phyloP scores from a whole-genome alignment of 1,284 basidiomycete species.

The Tilletia horrida region DNA sequence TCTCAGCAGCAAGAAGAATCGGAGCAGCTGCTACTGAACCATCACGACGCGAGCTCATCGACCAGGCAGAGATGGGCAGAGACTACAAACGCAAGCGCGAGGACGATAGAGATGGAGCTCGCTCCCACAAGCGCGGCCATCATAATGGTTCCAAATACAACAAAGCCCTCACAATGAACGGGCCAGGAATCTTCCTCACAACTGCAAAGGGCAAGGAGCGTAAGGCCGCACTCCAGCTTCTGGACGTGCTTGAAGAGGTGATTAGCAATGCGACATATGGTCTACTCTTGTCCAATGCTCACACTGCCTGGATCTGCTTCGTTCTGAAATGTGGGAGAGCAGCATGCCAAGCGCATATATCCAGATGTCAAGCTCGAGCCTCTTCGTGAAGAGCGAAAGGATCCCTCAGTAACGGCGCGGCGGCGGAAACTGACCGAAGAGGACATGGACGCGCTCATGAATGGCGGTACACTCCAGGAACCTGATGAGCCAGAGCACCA shows the following conservation, averaged over 20 bases:
- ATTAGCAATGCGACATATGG: neutral
- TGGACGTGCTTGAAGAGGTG: slow-evolving; percentile 44
- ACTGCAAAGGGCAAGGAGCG: slow-evolving; percentile 43
- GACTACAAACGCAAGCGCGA: slow-evolving; percentile 8
- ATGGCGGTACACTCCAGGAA: neutral
- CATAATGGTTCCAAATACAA: slow-evolving; percentile 31
- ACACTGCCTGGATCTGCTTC: neutral
- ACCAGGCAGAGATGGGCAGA: neutral
- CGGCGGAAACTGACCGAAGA: neutral
- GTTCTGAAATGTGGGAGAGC: neutral
- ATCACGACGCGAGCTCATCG: neutral
- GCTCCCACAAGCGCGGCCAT: slow-evolving; percentile 1
- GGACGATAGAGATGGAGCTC: neutral
- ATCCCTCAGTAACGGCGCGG: too few species aligned
- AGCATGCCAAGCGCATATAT: slow-evolving; percentile 32
- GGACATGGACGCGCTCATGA: slow-evolving; percentile 12
- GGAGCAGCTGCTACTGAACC: too few species aligned
- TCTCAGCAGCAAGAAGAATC: too few species aligned
- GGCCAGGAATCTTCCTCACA: slow-evolving; percentile 45
- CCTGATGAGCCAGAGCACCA: neutral
- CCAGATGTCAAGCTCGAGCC: slow-evolving; percentile 30
- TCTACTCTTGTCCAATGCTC: too few species aligned
- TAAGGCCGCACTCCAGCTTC: slow-evolving; percentile 46
- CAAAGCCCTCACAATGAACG: slow-evolving; percentile 29
- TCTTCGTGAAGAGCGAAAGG: too few species aligned